Evolutionary conservation across 2,329 filamentous ascomycete genomes (phyloP).

Genomic region (Fusarium praegraminearum): DNA sequence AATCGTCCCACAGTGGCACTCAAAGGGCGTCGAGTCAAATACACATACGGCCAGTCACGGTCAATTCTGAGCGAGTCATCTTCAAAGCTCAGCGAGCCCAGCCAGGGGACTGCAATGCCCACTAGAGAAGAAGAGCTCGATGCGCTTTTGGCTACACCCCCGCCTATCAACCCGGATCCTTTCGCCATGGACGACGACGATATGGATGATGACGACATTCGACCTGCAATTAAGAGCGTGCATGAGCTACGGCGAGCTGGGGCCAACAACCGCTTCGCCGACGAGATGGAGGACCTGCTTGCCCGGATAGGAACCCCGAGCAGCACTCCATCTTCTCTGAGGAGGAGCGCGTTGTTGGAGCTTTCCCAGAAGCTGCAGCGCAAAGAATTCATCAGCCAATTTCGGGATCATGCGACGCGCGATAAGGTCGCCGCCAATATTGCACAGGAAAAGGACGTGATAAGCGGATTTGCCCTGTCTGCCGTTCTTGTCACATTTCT

Average conservation of each 20-base stretch:
- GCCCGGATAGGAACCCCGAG: conserved; percentile 68
- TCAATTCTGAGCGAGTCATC: conserved; percentile 49
- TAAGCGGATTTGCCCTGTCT: conserved; percentile 73
- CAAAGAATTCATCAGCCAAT: conserved; percentile 74
- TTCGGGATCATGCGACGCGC: conserved; percentile 80
- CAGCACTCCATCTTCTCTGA: conserved; percentile 61
- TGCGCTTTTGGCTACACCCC: conserved; percentile 42
- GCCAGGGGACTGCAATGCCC: conserved; percentile 31
- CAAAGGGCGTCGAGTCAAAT: conserved; percentile 51
- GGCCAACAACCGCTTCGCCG: conserved; percentile 73
- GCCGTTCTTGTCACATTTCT: conserved; percentile 73
- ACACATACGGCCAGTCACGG: conserved; percentile 53
- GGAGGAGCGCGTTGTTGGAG: conserved; percentile 70
- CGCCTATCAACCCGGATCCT: conserved; percentile 41
- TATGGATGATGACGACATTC: conserved; percentile 56
- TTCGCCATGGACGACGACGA: conserved; percentile 47
- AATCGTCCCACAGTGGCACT: conserved; percentile 46
- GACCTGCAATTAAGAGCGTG: conserved; percentile 69
- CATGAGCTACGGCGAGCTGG: conserved; percentile 75
- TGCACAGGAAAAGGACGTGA: conserved; percentile 68
- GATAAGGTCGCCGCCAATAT: conserved; percentile 74
- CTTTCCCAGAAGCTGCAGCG: conserved; percentile 70
- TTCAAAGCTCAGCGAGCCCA: conserved; percentile 43
- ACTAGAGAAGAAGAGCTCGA: conserved; percentile 44
- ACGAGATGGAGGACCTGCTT: conserved; percentile 73